These are phyloP conservation scores for Thielaviopsis ethacetica DNA, from an alignment of 2,329 filamentous ascomycete genomes.

Conservation along the genomic window DNA sequence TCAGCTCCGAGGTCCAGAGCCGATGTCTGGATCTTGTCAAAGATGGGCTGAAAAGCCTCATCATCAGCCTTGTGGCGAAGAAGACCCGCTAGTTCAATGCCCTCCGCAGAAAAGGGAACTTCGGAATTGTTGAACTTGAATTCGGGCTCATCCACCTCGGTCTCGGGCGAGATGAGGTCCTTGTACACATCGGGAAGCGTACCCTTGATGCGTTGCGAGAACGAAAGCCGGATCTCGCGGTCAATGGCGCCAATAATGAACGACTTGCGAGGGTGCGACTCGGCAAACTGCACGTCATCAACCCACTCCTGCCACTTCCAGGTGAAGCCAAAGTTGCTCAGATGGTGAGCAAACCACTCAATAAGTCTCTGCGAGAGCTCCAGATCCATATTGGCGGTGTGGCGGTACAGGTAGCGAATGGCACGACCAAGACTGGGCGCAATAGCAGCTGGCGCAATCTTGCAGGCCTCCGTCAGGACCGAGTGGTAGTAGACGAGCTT, in stretches of 20 bases:
- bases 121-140: constrained; percentile 76
- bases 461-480: constrained; percentile 86
- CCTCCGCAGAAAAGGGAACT: constrained; percentile 69
- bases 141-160: constrained; percentile 88
- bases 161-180: constrained; percentile 62
- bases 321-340: constrained; percentile 97
- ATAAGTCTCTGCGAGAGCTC: constrained; percentile 77
- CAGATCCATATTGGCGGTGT: constrained; percentile 66
- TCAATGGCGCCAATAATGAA: constrained; percentile 85
- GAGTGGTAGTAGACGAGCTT: constrained; percentile 96
- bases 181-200: constrained; percentile 78
- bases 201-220: constrained; percentile 88
- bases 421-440: constrained; percentile 85
- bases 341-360: constrained; percentile 95
- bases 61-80: constrained; percentile 73
- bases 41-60: constrained; percentile 68
- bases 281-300: constrained; percentile 62
- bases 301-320: constrained; percentile 99
- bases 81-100: constrained; percentile 62
- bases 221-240: constrained; percentile 92
- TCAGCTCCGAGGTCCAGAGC: constrained; percentile 58
- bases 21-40: constrained; percentile 66
- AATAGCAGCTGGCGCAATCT: constrained; percentile 89
- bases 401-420: constrained; percentile 80
- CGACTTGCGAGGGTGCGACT: constrained; percentile 74